A percentile compares a stretch with the other conserved stretches of the same genome.
Conservation (phyloP, 805 yeast species). For the Geotrichum ghanense region DNA sequence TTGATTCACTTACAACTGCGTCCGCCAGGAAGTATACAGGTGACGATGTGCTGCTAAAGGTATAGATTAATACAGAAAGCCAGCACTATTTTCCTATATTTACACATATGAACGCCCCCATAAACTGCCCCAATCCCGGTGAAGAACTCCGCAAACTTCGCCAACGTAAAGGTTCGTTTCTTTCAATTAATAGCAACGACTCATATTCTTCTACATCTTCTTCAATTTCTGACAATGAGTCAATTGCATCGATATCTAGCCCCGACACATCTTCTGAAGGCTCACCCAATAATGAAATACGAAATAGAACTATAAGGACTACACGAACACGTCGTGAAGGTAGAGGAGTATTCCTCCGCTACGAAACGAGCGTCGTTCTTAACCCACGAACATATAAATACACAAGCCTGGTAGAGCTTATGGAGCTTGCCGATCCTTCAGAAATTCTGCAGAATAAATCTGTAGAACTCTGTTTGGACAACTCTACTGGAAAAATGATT, state of each 20-base stretch:
- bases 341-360: neutral
- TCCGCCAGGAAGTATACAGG: no score
- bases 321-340: neutral
- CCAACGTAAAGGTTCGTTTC: neutral
- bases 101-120: no score
- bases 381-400: neutral
- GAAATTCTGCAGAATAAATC: neutral
- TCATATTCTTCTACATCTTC: neutral
- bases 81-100: no score
- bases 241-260: neutral
- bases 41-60: no score
- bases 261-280: neutral
- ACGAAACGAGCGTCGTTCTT: neutral
- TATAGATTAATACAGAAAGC: no score
- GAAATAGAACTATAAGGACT: neutral
- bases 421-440: neutral
- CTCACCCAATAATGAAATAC: neutral
- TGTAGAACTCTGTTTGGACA: neutral
- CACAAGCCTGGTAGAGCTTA: neutral
- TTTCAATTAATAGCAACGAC: neutral
- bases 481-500: neutral
- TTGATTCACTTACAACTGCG: no score
- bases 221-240: neutral
- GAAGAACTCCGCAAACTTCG: neutral
- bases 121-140: neutral